phyloP scores from a whole-genome alignment of 2,329 filamentous ascomycete genomes.

The Trichoderma aggressivum region DNA sequence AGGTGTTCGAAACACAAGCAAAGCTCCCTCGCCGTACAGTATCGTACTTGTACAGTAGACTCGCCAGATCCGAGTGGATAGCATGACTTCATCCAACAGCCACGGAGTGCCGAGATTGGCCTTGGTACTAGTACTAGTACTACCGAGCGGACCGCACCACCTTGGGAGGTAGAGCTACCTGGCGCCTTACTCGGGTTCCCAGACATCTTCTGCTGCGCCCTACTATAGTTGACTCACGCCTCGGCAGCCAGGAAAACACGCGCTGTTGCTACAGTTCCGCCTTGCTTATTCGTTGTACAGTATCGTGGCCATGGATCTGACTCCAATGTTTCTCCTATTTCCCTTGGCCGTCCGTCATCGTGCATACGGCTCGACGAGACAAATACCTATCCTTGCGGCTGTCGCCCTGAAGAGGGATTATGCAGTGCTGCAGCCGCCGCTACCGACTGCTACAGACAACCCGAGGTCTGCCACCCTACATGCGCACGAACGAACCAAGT shows the following conservation, averaged over 20 bases:
- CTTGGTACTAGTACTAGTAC: not conserved
- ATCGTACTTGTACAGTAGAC: no score
- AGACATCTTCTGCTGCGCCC: not conserved
- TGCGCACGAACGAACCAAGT: not conserved
- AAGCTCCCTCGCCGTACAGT: not conserved
- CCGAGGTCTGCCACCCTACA: not conserved
- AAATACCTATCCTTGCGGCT: not conserved
- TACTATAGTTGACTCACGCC: constrained; percentile 11
- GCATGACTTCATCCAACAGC: constrained; percentile 10
- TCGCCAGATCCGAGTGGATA: not conserved
- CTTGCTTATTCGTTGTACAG: not conserved
- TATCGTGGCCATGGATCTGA: not conserved
- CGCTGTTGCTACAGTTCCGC: not conserved
- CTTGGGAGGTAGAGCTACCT: not conserved
- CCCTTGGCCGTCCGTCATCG: constrained; percentile 2
- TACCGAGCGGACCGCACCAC: not conserved
- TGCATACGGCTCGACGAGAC: not conserved
- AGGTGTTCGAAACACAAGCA: not conserved
- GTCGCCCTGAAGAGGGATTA: not conserved
- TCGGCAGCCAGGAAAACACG: constrained; percentile 6
- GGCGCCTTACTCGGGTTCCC: not conserved
- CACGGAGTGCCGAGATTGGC: not conserved
- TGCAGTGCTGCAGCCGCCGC: constrained; percentile 7
- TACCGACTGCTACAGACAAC: constrained; percentile 7
- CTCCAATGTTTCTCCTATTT: not conserved